Base-by-base conservation (phyloP, 2,329 filamentous ascomycete species). In the Didymella segeticola region DNA sequence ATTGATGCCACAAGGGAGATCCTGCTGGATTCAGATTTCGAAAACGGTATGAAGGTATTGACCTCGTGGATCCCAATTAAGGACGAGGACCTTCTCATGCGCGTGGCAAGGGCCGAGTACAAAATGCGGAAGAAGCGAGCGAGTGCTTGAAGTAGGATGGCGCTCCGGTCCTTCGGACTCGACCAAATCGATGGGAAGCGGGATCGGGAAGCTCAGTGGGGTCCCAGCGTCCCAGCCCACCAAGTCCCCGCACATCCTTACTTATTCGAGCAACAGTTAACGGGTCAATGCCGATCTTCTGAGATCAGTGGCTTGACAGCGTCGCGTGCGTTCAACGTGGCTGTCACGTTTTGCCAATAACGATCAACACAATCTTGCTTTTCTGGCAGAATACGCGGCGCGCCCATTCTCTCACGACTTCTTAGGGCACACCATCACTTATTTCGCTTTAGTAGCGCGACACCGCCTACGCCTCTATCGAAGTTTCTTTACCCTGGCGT, bases 1-100 rank as follows among this genome's bases (percentile, higher is more conserved):
- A 93, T 98, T 41, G 91, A 96, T 72, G 93, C 91, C 15, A 90
- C 95, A 62, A 83, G 91, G 30, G 91, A 96, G 58, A 91, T 96
- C 45, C 81, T 99, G 26, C 80, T 97, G 5, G 92, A 96, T 67
- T 91, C 90, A 15, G 95, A 99, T 72, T 99, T 98, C 74, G 95
- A 99, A 74, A 96, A 96, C 68, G 90, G 90, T 39, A 99, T 99
- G 95, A 98, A 97, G 78, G 89, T 93, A 7, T 80, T 99, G 58
- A 98, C 95, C 25, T 92, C 89, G 51, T 96, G 91, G 86, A 89
- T 98, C 37, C 92, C 93, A 17, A 89, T 99, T 72, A 91, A 91
- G 75, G 93, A 99, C 67, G 91, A 96, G 70, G 92, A 98, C 72
- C 77, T 96, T 53, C 82, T 99, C 67, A 96, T 99, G 91, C 88